Base-by-base conservation (phyloP, 2,329 filamentous ascomycete genomes). In the Aaosphaeria arxii region DNA sequence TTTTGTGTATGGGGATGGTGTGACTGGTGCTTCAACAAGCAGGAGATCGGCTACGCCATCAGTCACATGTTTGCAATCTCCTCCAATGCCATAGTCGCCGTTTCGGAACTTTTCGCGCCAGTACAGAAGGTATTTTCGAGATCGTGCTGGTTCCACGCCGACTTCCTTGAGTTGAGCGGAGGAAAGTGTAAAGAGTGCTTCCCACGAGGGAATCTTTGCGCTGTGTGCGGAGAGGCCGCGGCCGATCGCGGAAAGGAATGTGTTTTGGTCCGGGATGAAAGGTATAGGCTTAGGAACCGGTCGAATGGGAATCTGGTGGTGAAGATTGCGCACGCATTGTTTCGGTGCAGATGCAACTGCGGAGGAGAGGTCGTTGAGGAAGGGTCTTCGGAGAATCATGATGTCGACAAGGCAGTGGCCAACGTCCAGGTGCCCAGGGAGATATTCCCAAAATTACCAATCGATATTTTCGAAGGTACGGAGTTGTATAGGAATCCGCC, bases 161-260 rank as follows among this genome's bases (percentile, higher is more conserved):
- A 94, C 79, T 59, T 92, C 67, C 56, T 85, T 84, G 56, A 99
- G 79, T 72, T 97, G 85, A 40, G 78, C 70, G 13, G 89, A 90
- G 24, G 83, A 85, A 55, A 94, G 78, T 41, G 85, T 85, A 79
- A 97, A 97, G 41, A 99, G 83, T 5, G 89, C 83, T 45, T 94
- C 87, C 94, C 94, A 97, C 7, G 87, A 86, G 2, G 88, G 84
- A 61, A 99, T 89, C 72, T 97, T 97, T 72, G 83, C 78, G 43
- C 87, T 82, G 75, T 96, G 89, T 65, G 87, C 84, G 63, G 81
- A 85, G 61, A 96, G 84, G 60, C 86, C 86, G 54, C 94, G 91
- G 59, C 94, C 94, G 72, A 97, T 96, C 50, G 96, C 79, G 33
- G 82, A 89, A 53, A 97, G 85, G 72, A 99, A 96, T 11, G 91